These are phyloP conservation scores for Pyrus communis DNA, from an alignment of 306 rosid genomes.

Conservation along the genomic window DNA sequence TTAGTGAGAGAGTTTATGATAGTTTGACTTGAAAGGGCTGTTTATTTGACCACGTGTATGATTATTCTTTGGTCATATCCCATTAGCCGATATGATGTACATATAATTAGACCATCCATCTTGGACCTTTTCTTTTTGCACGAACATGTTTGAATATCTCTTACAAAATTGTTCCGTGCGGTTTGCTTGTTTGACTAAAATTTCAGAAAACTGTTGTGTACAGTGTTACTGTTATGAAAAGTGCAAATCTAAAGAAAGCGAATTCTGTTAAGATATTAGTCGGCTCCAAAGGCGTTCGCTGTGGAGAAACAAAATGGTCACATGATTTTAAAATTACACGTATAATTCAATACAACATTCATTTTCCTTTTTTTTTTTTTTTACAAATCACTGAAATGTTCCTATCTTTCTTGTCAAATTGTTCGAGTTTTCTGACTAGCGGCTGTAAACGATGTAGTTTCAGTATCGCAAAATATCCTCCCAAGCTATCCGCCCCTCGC, in stretches of 20 bases:
- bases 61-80: not conserved
- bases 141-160: not conserved
- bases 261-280: not conserved
- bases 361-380: not conserved
- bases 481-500: conserved; percentile 17
- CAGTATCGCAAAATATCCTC: conserved; percentile 12
- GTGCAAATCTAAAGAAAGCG: not conserved
- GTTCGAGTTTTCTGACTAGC: conserved; percentile 1
- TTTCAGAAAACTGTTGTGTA: not conserved
- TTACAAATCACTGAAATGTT: conserved; percentile 1
- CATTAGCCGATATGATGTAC: not conserved
- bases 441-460: conserved; percentile 8
- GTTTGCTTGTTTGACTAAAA: not conserved
- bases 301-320: conserved; percentile 1
- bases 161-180: not conserved
- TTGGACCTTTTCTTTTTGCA: not conserved
- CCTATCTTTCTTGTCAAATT: conserved; percentile 5
- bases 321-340: not conserved
- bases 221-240: too few species aligned
- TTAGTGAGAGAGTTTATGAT: not conserved
- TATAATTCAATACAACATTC: conserved; percentile 18
- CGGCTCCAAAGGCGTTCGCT: not conserved
- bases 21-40: not conserved
- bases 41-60: not conserved
- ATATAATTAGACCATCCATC: not conserved